phyloP scores from a whole-genome alignment of 768 basidiomycete species.

The Pisolithus albus region DNA sequence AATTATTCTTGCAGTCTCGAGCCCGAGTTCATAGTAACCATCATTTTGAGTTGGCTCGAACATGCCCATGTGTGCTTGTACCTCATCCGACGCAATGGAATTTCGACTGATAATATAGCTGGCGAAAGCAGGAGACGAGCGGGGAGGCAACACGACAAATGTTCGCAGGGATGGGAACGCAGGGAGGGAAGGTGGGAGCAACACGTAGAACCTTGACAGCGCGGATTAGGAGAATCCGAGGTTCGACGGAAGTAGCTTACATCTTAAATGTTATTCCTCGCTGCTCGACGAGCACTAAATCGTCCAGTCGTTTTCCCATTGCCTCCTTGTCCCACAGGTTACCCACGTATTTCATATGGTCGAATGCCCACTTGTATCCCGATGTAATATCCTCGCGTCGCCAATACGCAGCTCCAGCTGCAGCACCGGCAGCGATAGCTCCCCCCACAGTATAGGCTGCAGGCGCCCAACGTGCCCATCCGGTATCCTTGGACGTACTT shows the following conservation, averaged over 20 bases:
- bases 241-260: conserved; percentile 37
- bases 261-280: conserved; percentile 65
- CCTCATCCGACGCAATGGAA: conserved; percentile 61
- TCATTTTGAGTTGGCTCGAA: conserved; percentile 78
- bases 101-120: conserved; percentile 66
- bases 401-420: conserved; percentile 79
- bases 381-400: conserved; percentile 66
- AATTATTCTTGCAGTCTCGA: conserved; percentile 56
- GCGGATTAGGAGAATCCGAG: background rate
- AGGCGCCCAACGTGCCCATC: conserved; percentile 63
- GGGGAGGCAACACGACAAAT: conserved; percentile 69
- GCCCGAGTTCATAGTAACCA: conserved; percentile 82
- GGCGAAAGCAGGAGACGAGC: conserved; percentile 37
- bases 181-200: conserved; percentile 65
- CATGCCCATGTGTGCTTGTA: conserved; percentile 86
- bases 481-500: conserved; percentile 18
- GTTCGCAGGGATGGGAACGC: conserved; percentile 51
- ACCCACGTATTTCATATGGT: conserved; percentile 87
- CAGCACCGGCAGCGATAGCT: conserved; percentile 71
- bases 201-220: conserved; percentile 65
- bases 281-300: conserved; percentile 52
- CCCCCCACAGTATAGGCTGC: conserved; percentile 68
- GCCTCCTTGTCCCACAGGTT: conserved; percentile 75
- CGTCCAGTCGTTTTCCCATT: conserved; percentile 55
- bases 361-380: conserved; percentile 69